phyloP scores from a whole-genome alignment of 768 basidiomycete species.

The Russula sp. region DNA sequence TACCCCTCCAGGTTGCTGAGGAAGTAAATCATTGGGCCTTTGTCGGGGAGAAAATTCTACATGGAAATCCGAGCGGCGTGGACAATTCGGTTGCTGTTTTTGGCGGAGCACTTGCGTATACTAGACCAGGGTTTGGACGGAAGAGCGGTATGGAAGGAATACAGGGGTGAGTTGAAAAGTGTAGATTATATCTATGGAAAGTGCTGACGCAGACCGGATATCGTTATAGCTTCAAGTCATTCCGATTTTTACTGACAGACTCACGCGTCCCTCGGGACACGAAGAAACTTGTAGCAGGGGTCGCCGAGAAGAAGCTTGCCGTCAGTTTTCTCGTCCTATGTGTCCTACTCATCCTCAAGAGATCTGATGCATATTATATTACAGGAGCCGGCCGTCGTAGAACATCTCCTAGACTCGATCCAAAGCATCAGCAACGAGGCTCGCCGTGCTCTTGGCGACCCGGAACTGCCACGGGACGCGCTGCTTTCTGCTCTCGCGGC shows the following conservation, averaged over 20 bases:
- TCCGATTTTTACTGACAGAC: conserved; percentile 88
- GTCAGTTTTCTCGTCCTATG: conserved; percentile 39
- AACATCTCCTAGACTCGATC: conserved; percentile 73
- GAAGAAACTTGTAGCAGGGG: conserved; percentile 90
- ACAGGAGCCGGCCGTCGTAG: conserved; percentile 84
- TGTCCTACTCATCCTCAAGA: background rate
- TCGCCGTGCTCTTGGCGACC: conserved; percentile 65
- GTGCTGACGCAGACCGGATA: conserved; percentile 18
- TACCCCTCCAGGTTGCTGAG: conserved; percentile 64
- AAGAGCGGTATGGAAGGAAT: conserved; percentile 82
- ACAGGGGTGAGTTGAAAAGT: conserved; percentile 56
- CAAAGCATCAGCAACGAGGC: conserved; percentile 86
- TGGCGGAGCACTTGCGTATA: conserved; percentile 91
- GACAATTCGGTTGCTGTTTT: conserved; percentile 93
- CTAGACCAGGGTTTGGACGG: conserved; percentile 71
- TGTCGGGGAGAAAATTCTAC: conserved; percentile 90
- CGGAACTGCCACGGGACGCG: conserved; percentile 61
- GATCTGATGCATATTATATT: conserved; percentile 10
- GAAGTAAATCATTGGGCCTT: conserved; percentile 93
- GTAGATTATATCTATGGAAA: background rate
- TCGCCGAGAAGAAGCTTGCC: conserved; percentile 63
- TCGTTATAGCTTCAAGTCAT: conserved; percentile 73
- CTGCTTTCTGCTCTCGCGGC: conserved; percentile 70
- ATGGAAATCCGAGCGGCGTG: conserved; percentile 96
- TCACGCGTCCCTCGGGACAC: conserved; percentile 93